Conservation (phyloP, 2,329 filamentous ascomycete species). For the Metarhizium brunneum region DNA sequence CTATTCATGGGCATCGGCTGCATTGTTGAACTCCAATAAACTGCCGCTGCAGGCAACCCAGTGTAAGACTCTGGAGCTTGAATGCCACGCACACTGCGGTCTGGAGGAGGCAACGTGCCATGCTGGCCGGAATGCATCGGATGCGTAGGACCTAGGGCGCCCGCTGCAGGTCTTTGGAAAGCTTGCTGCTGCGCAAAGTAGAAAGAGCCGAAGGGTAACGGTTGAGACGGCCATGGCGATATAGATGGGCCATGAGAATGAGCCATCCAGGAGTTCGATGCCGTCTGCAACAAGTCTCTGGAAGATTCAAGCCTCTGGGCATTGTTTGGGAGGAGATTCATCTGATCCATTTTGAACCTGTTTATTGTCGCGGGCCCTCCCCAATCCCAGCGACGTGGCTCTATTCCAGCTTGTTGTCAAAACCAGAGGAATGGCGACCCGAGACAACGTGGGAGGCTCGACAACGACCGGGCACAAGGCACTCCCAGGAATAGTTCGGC, state of each 20-base stretch:
- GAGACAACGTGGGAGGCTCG: neutral
- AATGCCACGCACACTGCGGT: slow-evolving; percentile 1
- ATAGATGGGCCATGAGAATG: slow-evolving; percentile 11
- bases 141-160: neutral
- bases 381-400: neutral
- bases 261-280: slow-evolving; percentile 16
- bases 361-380: neutral
- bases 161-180: neutral
- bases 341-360: slow-evolving; percentile 16
- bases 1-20: neutral
- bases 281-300: slow-evolving; percentile 19
- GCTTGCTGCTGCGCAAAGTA: slow-evolving; percentile 1
- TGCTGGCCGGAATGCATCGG: slow-evolving; percentile 1
- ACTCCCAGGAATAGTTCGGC: neutral
- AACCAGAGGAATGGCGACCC: neutral
- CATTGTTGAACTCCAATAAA: neutral
- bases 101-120: slow-evolving; percentile 5
- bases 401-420: neutral
- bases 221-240: slow-evolving; percentile 15
- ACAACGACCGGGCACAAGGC: neutral
- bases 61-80: neutral
- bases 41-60: neutral
- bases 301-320: slow-evolving; percentile 13
- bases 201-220: neutral
- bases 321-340: slow-evolving; percentile 16